Evolutionary conservation across 129 eudicot genomes (phyloP).

Genomic region (Cynara cardunculus): DNA sequence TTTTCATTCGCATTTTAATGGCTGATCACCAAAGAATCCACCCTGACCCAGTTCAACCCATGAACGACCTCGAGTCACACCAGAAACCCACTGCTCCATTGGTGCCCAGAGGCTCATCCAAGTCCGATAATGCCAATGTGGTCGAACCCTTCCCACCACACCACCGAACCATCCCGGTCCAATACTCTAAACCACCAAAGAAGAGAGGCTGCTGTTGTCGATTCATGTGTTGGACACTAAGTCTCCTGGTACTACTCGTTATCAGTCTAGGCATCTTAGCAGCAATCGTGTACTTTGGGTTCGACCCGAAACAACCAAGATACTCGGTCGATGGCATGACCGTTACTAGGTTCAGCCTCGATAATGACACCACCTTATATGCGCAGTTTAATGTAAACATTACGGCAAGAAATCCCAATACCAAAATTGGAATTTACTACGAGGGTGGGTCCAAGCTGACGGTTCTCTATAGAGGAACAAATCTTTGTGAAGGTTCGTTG

Average conservation of each 20-base stretch:
- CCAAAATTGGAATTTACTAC: neutral
- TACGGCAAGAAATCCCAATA: neutral
- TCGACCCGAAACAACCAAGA: conserved; percentile 52
- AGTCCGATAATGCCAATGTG: conserved; percentile 28
- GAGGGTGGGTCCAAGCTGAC: conserved; percentile 6
- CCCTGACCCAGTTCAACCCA: conserved; percentile 30
- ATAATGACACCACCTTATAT: conserved; percentile 36
- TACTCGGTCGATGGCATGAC: conserved; percentile 51
- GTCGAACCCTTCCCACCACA: neutral
- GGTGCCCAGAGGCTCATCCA: conserved; percentile 28
- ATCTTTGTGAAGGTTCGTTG: conserved; percentile 53
- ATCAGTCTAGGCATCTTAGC: conserved; percentile 35
- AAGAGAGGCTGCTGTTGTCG: conserved; percentile 30
- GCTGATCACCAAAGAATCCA: conserved; percentile 49
- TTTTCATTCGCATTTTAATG: conserved; percentile 12
- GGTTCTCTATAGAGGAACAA: conserved; percentile 22
- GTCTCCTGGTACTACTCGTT: conserved; percentile 29
- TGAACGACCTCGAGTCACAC: conserved; percentile 31
- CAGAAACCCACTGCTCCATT: conserved; percentile 40
- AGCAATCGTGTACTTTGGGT: conserved; percentile 48
- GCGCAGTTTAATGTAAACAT: conserved; percentile 30
- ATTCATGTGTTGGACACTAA: conserved; percentile 46
- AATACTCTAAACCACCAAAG: conserved; percentile 38
- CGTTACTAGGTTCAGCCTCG: conserved; percentile 35
- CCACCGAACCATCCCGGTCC: conserved; percentile 35